These are phyloP conservation scores for Fusarium sp. DNA, from an alignment of 2,329 filamentous ascomycete species.

Conservation along the genomic window DNA sequence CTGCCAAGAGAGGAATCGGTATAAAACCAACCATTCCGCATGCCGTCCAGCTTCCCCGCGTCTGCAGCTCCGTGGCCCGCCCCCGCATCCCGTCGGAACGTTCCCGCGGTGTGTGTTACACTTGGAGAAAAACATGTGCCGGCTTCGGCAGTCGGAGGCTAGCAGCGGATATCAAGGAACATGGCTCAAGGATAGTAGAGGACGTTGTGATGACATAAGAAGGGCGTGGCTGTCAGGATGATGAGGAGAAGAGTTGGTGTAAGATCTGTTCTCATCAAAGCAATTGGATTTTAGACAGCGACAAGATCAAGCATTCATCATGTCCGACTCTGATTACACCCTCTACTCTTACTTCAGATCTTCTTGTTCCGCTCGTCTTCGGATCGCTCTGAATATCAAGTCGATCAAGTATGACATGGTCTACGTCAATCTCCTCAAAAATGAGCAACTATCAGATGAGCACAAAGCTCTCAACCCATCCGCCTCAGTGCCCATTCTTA, in stretches of 20 bases:
- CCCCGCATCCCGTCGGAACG: constrained; percentile 31
- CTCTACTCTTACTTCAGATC: constrained; percentile 73
- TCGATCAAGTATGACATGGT: constrained; percentile 59
- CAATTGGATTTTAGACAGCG: background rate
- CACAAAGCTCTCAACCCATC: constrained; percentile 66
- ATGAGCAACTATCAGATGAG: constrained; percentile 60
- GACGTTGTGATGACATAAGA: constrained; percentile 32
- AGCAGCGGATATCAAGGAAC: constrained; percentile 16
- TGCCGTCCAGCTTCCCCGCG: background rate
- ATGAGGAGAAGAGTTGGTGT: background rate
- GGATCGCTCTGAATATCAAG: constrained; percentile 70
- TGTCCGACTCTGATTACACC: constrained; percentile 47
- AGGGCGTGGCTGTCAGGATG: constrained; percentile 8
- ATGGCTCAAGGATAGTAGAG: background rate
- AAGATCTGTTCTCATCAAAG: no score
- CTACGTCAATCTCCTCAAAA: constrained; percentile 65
- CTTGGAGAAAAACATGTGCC: background rate
- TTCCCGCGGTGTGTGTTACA: constrained; percentile 1
- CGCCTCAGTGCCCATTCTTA: constrained; percentile 65
- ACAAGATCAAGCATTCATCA: constrained; percentile 10
- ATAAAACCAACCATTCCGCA: background rate
- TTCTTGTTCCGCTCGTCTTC: constrained; percentile 71
- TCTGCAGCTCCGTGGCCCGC: background rate
- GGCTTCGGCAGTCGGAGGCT: constrained; percentile 34
- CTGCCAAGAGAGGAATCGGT: background rate